Conservation (phyloP, 331 rosid genomes). For the Quercus tomentella region DNA sequence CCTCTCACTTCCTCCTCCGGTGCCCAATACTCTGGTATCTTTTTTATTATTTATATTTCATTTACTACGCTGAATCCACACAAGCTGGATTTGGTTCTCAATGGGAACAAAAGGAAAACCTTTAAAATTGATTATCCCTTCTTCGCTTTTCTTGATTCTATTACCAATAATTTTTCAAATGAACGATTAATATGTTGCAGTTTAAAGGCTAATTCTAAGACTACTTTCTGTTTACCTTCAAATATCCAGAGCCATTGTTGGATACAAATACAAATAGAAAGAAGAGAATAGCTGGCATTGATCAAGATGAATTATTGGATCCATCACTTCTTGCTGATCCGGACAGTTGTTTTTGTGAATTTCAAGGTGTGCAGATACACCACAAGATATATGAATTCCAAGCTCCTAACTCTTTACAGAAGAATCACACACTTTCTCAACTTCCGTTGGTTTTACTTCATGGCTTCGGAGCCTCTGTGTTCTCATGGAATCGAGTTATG, state of each 20-base stretch:
- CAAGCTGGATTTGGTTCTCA: neutral
- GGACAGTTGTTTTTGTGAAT: constrained; percentile 85
- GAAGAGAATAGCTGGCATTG: constrained; percentile 69
- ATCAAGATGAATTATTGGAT: constrained; percentile 72
- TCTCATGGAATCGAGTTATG: constrained; percentile 81
- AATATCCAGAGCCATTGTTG: constrained; percentile 47
- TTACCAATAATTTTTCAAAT: neutral
- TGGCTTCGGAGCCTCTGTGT: constrained; percentile 94
- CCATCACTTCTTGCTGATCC: constrained; percentile 74
- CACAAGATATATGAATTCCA: constrained; percentile 65
- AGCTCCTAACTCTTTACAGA: constrained; percentile 27
- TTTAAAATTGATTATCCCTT: neutral
- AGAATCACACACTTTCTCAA: constrained; percentile 28
- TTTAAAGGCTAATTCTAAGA: constrained; percentile 13
- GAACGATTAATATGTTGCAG: neutral
- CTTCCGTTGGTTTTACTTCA: constrained; percentile 69
- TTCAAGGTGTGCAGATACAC: constrained; percentile 74
- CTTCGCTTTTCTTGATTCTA: neutral
- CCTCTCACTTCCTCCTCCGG: constrained; percentile 66
- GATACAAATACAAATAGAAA: constrained; percentile 47
- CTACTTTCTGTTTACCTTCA: constrained; percentile 14
- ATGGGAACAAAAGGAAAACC: neutral
- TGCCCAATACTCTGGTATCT: constrained; percentile 53
- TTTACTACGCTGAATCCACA: neutral
- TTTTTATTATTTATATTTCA: neutral